Conservation (phyloP, 805 yeast species). For the Kazachstania bromeliacearum region DNA sequence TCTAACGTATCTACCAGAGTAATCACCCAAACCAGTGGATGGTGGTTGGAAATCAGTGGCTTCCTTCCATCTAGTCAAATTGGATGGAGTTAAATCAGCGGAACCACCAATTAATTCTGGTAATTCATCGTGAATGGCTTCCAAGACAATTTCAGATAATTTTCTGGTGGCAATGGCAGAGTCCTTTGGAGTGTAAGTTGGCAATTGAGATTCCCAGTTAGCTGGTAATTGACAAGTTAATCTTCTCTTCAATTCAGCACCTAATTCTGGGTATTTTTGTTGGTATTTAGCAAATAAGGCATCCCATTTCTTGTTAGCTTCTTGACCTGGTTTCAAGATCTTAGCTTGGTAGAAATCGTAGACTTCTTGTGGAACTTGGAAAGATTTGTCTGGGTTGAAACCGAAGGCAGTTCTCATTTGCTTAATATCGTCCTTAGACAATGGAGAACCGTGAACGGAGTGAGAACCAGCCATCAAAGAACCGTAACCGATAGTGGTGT, state of each 20-base stretch:
- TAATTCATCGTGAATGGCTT: conserved; percentile 46
- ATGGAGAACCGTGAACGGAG: conserved; percentile 92
- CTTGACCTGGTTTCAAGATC: conserved; percentile 52
- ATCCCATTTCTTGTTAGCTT: conserved; percentile 71
- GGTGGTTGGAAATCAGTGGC: conserved; percentile 93
- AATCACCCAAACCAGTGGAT: conserved; percentile 66
- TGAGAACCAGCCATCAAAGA: conserved; percentile 78
- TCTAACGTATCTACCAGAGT: conserved; percentile 87
- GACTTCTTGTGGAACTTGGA: conserved; percentile 77
- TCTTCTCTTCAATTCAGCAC: conserved; percentile 75
- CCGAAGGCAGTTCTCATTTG: conserved; percentile 80
- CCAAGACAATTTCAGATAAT: conserved; percentile 73
- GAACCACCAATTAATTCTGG: conserved; percentile 97
- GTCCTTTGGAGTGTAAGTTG: conserved; percentile 71
- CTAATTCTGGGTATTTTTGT: conserved; percentile 65
- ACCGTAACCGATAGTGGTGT: conserved; percentile 92
- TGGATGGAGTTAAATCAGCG: conserved; percentile 96
- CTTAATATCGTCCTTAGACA: conserved; percentile 83
- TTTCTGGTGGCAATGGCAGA: conserved; percentile 88
- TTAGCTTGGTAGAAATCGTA: conserved; percentile 51
- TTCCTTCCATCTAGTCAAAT: conserved; percentile 79
- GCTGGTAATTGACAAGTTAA: conserved; percentile 67
- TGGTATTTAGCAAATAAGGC: conserved; percentile 49
- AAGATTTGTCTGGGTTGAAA: conserved; percentile 75
- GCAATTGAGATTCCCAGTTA: conserved; percentile 70